phyloP scores from a whole-genome alignment of 2,329 filamentous ascomycete species.

The Paracoccidioides lutzii region DNA sequence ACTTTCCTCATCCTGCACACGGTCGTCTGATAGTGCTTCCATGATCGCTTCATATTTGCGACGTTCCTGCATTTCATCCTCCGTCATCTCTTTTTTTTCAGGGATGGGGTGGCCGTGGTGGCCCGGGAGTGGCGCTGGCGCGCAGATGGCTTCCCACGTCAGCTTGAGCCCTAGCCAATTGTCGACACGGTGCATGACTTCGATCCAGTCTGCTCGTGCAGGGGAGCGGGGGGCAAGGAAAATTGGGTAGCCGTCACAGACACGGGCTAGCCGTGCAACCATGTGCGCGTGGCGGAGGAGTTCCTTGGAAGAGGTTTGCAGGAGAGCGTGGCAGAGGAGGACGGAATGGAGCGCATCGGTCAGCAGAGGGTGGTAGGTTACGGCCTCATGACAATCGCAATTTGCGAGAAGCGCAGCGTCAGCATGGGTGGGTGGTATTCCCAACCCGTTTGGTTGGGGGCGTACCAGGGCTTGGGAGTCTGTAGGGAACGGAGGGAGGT shows the following conservation, averaged over 20 bases:
- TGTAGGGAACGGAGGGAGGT: conserved; percentile 55
- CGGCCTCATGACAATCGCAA: conserved; percentile 45
- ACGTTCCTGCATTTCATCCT: conserved; percentile 45
- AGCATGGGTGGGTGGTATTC: conserved; percentile 12
- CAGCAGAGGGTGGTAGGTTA: conserved; percentile 71
- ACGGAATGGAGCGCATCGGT: conserved; percentile 66
- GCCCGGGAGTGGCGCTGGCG: conserved; percentile 42
- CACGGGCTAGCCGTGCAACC: conserved; percentile 59
- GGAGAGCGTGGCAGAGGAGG: conserved; percentile 63
- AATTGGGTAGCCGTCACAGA: conserved; percentile 68
- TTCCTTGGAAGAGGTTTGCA: conserved; percentile 67
- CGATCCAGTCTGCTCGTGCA: conserved; percentile 66
- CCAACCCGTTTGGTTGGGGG: conserved; percentile 20
- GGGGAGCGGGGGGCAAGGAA: conserved; percentile 61
- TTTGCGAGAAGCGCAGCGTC: conserved; percentile 24
- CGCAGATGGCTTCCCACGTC: conserved; percentile 60
- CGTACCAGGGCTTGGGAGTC: conserved; percentile 22
- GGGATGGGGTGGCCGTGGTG: conserved; percentile 22
- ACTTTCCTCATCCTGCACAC: conserved; percentile 52
- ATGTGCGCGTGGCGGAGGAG: conserved; percentile 69
- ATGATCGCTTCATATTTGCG: conserved; percentile 53
- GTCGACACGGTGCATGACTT: conserved; percentile 53
- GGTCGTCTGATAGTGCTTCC: conserved; percentile 54
- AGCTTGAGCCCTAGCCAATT: conserved; percentile 56
- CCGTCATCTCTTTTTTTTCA: conserved; percentile 31